Percentiles rank a stretch among this genome's conserved stretches.
Evolutionary conservation across 2,329 filamentous ascomycete genomes (phyloP).

Genomic region (Xylariaceae sp.): DNA sequence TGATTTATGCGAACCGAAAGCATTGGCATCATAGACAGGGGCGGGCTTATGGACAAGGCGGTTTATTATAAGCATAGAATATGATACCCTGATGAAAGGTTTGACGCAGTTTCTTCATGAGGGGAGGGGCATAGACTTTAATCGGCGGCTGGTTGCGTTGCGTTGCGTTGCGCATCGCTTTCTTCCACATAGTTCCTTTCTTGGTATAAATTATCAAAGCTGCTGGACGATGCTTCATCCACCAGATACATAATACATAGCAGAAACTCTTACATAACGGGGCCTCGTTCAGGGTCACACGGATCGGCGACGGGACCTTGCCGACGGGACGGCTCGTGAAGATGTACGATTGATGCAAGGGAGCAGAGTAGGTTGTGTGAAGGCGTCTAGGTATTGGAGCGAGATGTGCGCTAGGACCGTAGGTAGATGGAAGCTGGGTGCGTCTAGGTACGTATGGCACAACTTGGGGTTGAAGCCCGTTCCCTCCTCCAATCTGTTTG

Average conservation of each 20-base stretch:
- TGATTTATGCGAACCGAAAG: not conserved
- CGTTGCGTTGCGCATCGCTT: no score
- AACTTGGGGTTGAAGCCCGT: no score
- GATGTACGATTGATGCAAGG: not conserved
- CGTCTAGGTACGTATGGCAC: no score
- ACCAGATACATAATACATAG: not conserved
- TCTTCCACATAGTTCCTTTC: not conserved
- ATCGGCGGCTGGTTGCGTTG: not conserved
- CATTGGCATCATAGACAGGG: not conserved
- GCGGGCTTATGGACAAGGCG: conserved; percentile 4
- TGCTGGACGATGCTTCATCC: not conserved
- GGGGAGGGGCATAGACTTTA: not conserved
- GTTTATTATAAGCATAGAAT: conserved; percentile 13
- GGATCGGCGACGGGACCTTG: not conserved
- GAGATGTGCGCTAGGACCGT: no score
- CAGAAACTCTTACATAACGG: not conserved
- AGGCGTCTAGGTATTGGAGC: no score
- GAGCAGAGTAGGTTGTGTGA: no score
- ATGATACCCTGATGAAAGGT: conserved; percentile 17
- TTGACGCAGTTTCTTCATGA: conserved; percentile 2
- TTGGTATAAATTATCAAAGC: not conserved
- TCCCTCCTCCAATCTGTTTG: no score
- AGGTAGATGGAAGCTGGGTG: no score
- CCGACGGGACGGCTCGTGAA: not conserved
- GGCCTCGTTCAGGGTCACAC: not conserved